These are phyloP conservation scores for Cutaneotrichosporon dermatis DNA, from an alignment of 1,284 basidiomycete genomes.

Conservation along the genomic window DNA sequence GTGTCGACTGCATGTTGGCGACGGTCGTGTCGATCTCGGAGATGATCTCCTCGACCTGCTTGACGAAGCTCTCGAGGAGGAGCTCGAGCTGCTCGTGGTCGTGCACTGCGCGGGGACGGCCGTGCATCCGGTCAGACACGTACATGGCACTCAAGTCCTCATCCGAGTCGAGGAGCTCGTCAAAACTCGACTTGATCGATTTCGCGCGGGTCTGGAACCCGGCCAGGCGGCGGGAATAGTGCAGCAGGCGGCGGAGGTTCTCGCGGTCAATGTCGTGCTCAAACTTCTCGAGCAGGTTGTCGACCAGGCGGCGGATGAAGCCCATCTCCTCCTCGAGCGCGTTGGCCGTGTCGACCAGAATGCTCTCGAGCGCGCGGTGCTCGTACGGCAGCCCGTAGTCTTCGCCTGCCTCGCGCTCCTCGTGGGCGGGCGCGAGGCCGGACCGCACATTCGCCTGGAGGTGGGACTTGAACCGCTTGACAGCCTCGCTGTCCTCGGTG, in stretches of 20 bases:
- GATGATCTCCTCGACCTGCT: conserved; percentile 93
- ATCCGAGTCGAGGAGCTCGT: conserved; percentile 86
- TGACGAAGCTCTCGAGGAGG: conserved; percentile 85
- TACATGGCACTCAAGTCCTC: conserved; percentile 92
- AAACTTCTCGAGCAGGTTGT: conserved; percentile 79
- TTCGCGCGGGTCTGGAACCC: conserved; percentile 85
- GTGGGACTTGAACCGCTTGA: conserved; percentile 81
- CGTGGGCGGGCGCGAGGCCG: conserved; percentile 17
- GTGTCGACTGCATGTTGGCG: conserved; percentile 91
- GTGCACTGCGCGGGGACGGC: conserved; percentile 56
- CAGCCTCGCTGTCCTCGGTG: conserved; percentile 73
- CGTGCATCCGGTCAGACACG: conserved; percentile 70
- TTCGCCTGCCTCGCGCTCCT: conserved; percentile 15
- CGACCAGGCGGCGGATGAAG: conserved; percentile 76
- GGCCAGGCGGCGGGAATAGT: conserved; percentile 79
- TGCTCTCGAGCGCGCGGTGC: conserved; percentile 85
- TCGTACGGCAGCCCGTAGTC: conserved; percentile 65
- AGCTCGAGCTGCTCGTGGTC: conserved; percentile 94
- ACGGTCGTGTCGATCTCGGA: conserved; percentile 85
- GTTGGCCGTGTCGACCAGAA: conserved; percentile 78
- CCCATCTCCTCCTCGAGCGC: conserved; percentile 91
- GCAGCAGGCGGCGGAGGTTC: conserved; percentile 80
- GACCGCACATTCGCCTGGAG: conserved; percentile 61
- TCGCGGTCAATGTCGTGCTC: conserved; percentile 91
- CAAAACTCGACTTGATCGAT: conserved; percentile 80